These are phyloP conservation scores for Ajuga reptans DNA, from an alignment of 305 asterid species.

Conservation along the genomic window DNA sequence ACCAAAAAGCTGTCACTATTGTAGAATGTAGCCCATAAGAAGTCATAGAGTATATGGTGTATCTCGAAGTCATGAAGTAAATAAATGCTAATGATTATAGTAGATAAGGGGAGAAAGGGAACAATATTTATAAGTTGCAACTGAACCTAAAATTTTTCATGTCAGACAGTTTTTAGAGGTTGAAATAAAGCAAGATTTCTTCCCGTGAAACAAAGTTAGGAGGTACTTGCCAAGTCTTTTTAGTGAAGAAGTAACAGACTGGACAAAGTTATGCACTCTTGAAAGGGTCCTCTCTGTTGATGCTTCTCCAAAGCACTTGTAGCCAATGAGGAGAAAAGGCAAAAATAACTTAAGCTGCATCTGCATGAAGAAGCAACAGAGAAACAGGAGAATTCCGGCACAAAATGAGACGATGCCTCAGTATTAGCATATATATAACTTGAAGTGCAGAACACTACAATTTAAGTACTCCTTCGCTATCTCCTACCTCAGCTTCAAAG, in stretches of 20 bases:
- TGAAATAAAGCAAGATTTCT: neutral
- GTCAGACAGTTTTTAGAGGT: neutral
- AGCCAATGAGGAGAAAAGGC: conserved; percentile 66
- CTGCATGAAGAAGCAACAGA: conserved; percentile 39
- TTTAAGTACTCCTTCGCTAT: conserved; percentile 13
- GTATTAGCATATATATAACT: neutral
- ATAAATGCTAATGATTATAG: too few relatives aligned
- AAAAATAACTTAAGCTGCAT: conserved; percentile 55
- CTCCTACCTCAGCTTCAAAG: conserved; percentile 50
- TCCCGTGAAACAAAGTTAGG: neutral
- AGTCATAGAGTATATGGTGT: too few relatives aligned
- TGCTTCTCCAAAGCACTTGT: conserved; percentile 74
- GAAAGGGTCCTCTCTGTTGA: conserved; percentile 58
- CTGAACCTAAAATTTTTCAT: neutral
- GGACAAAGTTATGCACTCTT: conserved; percentile 51
- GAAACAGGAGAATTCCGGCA: conserved; percentile 15
- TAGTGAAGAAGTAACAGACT: conserved; percentile 45
- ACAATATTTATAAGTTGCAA: conserved; percentile 4
- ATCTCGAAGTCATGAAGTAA: too few relatives aligned
- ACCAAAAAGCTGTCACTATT: too few relatives aligned
- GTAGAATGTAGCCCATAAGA: too few relatives aligned
- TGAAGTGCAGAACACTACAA: neutral
- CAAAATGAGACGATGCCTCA: conserved; percentile 4
- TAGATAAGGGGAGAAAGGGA: too few relatives aligned
- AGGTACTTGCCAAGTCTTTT: conserved; percentile 54